A percentile compares a stretch with the other conserved stretches of the same genome.
Evolutionary conservation across 805 yeast genomes (phyloP).

Genomic region (Wickerhamiella allomyrinae): DNA sequence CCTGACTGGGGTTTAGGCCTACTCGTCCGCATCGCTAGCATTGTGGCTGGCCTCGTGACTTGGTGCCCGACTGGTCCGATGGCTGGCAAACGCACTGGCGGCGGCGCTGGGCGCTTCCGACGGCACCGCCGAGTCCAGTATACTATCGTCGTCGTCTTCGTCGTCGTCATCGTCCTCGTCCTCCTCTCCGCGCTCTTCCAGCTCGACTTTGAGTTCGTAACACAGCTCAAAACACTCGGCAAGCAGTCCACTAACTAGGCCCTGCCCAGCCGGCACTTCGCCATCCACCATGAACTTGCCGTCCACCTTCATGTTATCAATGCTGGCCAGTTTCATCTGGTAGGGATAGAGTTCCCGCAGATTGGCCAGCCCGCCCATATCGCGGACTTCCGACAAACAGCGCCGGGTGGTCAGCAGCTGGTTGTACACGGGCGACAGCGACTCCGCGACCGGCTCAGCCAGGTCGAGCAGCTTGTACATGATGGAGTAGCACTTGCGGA

Average conservation of each 20-base stretch:
- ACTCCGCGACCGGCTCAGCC: constrained; percentile 90
- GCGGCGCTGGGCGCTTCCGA: neutral
- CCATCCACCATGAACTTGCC: constrained; percentile 85
- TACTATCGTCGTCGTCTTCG: constrained; percentile 8
- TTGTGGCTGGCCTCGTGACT: no score
- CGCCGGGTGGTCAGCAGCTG: constrained; percentile 84
- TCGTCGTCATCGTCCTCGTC: constrained; percentile 6
- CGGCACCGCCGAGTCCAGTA: neutral
- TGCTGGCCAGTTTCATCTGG: constrained; percentile 81
- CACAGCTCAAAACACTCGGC: constrained; percentile 91
- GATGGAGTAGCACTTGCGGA: constrained; percentile 82
- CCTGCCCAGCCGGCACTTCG: constrained; percentile 96
- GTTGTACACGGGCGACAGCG: constrained; percentile 84
- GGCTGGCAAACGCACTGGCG: neutral
- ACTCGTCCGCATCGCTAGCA: no score
- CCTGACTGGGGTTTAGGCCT: no score
- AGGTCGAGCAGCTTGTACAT: constrained; percentile 81
- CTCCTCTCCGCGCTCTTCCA: constrained; percentile 16
- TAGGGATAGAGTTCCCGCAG: constrained; percentile 88
- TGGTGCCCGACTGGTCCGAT: no score
- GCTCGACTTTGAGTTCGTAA: constrained; percentile 59
- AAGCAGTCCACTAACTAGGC: constrained; percentile 74
- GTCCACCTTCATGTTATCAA: constrained; percentile 75
- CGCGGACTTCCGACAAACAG: constrained; percentile 75
- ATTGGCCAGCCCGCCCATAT: constrained; percentile 82